Evolutionary conservation across 495 filamentous ascomycete genomes (phyloP), one percentile per base, ranked within the genome.

Genomic region (Penicillium maclennaniae): DNA sequence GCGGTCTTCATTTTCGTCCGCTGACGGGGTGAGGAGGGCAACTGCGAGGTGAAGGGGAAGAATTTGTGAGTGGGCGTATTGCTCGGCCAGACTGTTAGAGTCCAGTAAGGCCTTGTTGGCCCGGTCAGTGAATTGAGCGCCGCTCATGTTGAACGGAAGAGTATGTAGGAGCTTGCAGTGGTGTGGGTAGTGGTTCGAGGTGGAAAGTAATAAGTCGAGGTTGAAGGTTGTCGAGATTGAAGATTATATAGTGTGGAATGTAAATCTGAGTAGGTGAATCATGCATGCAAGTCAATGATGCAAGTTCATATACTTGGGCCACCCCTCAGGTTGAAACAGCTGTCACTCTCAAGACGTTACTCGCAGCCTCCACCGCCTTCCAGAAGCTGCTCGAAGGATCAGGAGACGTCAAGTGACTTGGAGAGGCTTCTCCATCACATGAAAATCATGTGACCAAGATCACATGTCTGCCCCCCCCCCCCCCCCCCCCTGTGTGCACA

Each of bases 41-140:
- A 95, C 86, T 25, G 89, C 92, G 36, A 98, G 80, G 69, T 98
- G 93, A 40, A 96, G 63, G 10, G 93, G 93, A 49, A 88, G 72
- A 53, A 96, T 79, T 71, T 98, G 93, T 10, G 90, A 83, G 73
- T 97, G 93, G 6, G 86, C 83, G 61, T 97, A 92, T 76, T 91
- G 83, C 64, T 88, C 82, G 47, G 92, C 89, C 50, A 96, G 79
- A 37, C 78, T 77, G 72, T 88, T 87, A 66, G 92, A 87, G 69
- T 96, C 93, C 53, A 85, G 82, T 65, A 98, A 73, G 58, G 93
- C 85, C 74, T 91, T 87, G 68, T 89, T 86, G 46, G 88, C 93
- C 72, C 89, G 79, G 66, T 97, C 93, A 53, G 93, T 98, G 64
- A 95, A 95, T 61, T 95, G 84, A 54, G 66, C 66, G 53, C 70